phyloP scores from a whole-genome alignment of 2,329 filamentous ascomycete genomes.

The Endocalyx cinctus region DNA sequence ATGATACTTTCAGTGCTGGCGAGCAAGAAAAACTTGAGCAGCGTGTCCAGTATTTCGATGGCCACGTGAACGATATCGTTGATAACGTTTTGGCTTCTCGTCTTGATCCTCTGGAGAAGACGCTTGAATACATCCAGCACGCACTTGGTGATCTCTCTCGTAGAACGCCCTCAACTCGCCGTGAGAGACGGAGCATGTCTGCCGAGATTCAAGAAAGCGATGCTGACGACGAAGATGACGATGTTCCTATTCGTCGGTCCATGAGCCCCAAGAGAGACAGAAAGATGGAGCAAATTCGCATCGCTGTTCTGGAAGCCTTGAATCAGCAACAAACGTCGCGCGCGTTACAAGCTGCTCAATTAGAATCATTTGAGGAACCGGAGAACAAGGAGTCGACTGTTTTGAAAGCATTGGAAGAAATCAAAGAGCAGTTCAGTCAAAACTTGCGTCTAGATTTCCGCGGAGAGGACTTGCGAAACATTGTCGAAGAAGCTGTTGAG shows the following conservation, averaged over 20 bases:
- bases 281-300: slow-evolving; percentile 76
- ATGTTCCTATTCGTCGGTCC: slow-evolving; percentile 57
- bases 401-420: slow-evolving; percentile 61
- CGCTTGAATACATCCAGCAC: slow-evolving; percentile 71
- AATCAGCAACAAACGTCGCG: slow-evolving; percentile 46
- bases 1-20: slow-evolving; percentile 74
- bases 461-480: slow-evolving; percentile 52
- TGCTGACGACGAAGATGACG: slow-evolving; percentile 90
- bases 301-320: slow-evolving; percentile 69
- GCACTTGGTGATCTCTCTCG: slow-evolving; percentile 56
- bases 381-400: slow-evolving; percentile 42
- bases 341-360: slow-evolving; percentile 24
- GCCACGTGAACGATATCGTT: slow-evolving; percentile 81
- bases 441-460: slow-evolving; percentile 40
- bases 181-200: slow-evolving; percentile 62
- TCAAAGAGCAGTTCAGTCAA: slow-evolving; percentile 50
- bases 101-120: slow-evolving; percentile 75
- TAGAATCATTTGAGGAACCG: slow-evolving; percentile 19
- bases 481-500: slow-evolving; percentile 60
- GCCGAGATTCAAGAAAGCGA: slow-evolving; percentile 76
- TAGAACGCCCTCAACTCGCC: slow-evolving; percentile 50
- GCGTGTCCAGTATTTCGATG: slow-evolving; percentile 84
- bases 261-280: slow-evolving; percentile 75
- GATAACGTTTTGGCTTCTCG: slow-evolving; percentile 71
- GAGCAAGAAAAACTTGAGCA: slow-evolving; percentile 80